These are phyloP conservation scores for Irpex sp. DNA, from an alignment of 1,284 basidiomycete species.

Conservation along the genomic window DNA sequence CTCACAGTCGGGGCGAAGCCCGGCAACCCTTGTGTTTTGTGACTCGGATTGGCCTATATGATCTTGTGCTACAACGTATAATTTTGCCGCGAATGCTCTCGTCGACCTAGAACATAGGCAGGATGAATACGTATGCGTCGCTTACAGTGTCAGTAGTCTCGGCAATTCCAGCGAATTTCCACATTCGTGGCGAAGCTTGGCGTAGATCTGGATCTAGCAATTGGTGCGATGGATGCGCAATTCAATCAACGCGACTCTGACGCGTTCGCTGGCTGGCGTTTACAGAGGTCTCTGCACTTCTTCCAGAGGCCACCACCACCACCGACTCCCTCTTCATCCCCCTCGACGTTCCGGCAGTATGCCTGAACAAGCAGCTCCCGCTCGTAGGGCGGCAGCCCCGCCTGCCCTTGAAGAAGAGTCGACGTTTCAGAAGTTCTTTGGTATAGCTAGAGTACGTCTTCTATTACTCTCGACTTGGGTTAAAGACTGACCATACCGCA, in stretches of 20 bases:
- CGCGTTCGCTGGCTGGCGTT: background rate
- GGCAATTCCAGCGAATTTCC: no score
- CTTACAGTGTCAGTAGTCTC: no score
- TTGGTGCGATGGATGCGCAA: no score
- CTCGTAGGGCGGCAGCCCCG: conserved; percentile 18
- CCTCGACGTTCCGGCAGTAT: conserved; percentile 14
- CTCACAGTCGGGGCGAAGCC: no score
- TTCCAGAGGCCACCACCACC: conserved; percentile 1
- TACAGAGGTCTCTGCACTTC: background rate
- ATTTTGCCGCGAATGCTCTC: background rate
- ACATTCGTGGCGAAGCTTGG: no score
- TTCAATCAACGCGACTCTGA: background rate
- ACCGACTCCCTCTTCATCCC: background rate
- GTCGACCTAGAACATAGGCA: background rate
- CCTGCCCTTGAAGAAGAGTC: conserved; percentile 22
- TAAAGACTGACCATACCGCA: conserved; percentile 22
- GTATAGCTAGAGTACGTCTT: conserved; percentile 45
- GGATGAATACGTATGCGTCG: background rate
- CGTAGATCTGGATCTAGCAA: no score
- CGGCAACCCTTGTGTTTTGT: no score
- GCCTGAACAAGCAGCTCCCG: conserved; percentile 22
- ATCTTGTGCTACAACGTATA: no score
- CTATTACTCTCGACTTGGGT: background rate
- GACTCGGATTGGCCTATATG: no score
- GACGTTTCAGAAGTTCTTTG: conserved; percentile 29